Percentiles rank a stretch among this genome's conserved stretches.
phyloP scores from a whole-genome alignment of 1,139 yeast genomes.

The Diutina scorzettiae region DNA sequence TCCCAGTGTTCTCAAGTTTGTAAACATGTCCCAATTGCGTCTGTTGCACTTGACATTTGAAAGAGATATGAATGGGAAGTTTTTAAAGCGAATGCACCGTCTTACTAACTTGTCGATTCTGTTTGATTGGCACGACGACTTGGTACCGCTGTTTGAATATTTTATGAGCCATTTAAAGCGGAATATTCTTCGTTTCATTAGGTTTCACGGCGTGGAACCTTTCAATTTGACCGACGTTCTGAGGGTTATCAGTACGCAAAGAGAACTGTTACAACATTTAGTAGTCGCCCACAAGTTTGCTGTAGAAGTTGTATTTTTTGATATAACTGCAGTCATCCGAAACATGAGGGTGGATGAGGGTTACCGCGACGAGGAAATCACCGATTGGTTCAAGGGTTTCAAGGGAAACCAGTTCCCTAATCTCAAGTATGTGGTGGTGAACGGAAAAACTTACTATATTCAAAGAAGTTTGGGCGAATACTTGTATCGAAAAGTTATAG shows the following conservation, averaged over 20 bases:
- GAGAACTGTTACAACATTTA: conserved; percentile 3
- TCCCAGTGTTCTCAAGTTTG: conserved; percentile 2
- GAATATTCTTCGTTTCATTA: conserved; percentile 1
- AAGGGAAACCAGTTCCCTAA: conserved; percentile 3
- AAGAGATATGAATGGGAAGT: conserved; percentile 5
- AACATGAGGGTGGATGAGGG: conserved; percentile 4
- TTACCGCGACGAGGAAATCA: conserved; percentile 4
- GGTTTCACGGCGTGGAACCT: conserved; percentile 5
- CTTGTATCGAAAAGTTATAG: neutral
- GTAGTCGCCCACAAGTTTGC: conserved; percentile 5
- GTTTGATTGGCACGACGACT: conserved; percentile 6
- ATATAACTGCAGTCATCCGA: conserved; percentile 3
- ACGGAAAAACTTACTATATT: neutral
- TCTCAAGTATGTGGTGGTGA: conserved; percentile 2
- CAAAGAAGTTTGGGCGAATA: conserved; percentile 6
- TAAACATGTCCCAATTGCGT: conserved; percentile 5
- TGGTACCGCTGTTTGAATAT: conserved; percentile 1
- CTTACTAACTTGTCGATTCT: conserved; percentile 2
- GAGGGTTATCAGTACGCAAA: neutral
- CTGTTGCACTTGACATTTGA: conserved; percentile 5
- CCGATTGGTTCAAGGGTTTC: conserved; percentile 5
- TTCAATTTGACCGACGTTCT: neutral
- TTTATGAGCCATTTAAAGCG: conserved; percentile 5
- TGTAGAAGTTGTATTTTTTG: conserved; percentile 1
- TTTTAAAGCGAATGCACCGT: conserved; percentile 4